phyloP scores from a whole-genome alignment of 495 filamentous ascomycete species.

The Penicillium coffeae region DNA sequence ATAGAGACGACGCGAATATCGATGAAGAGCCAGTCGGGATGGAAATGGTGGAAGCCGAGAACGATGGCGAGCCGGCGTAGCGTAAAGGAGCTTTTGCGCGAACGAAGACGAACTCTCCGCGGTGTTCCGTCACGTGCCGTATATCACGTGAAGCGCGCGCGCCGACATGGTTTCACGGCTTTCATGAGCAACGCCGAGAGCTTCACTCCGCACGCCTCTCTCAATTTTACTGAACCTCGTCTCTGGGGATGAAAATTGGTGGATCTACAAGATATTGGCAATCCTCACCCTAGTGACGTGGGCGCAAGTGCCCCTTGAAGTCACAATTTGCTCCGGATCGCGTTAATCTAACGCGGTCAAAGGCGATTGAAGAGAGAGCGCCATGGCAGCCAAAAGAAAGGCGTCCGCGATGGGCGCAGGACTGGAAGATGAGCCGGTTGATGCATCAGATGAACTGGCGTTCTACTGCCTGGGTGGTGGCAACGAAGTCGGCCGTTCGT shows the following conservation, averaged over 20 bases:
- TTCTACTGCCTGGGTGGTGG: constrained; percentile 93
- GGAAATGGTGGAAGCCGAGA: constrained; percentile 7
- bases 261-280: not conserved
- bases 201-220: not conserved
- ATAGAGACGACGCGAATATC: constrained; percentile 18
- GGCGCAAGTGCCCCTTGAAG: constrained; percentile 7
- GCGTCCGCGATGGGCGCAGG: constrained; percentile 59
- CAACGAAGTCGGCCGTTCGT: constrained; percentile 95
- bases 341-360: not conserved
- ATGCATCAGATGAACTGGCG: constrained; percentile 81
- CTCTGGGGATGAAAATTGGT: not conserved
- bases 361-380: not conserved
- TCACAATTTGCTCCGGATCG: not conserved
- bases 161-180: not conserved
- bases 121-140: not conserved
- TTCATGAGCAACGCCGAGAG: not conserved
- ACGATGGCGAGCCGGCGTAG: constrained; percentile 7
- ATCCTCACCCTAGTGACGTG: constrained; percentile 3
- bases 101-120: not conserved
- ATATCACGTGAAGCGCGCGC: not conserved
- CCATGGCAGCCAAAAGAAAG: constrained; percentile 75
- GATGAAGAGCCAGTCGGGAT: constrained; percentile 4
- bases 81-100: constrained; percentile 18
- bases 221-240: not conserved
- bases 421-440: constrained; percentile 63